Conservation (phyloP, 179 eudicot species). For the Nepenthes alata region DNA sequence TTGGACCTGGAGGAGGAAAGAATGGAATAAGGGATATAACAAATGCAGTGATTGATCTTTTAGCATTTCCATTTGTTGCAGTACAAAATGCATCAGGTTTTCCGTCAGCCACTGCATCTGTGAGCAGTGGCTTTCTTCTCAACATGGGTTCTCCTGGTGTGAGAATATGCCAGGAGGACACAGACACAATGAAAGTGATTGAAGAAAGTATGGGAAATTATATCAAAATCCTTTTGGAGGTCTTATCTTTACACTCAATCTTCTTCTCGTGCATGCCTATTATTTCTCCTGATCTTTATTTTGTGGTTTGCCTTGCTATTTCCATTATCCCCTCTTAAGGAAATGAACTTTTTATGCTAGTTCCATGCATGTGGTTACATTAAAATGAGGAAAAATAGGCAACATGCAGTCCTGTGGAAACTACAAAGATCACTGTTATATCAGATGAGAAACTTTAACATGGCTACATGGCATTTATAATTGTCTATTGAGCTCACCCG, state of each 20-base stretch:
- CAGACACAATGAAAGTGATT: slow-evolving; percentile 66
- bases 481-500: no score
- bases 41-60: slow-evolving; percentile 72
- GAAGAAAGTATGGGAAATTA: slow-evolving; percentile 64
- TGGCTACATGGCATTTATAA: no score
- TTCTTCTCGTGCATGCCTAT: neutral
- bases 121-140: slow-evolving; percentile 74
- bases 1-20: slow-evolving; percentile 85
- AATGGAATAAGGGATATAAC: slow-evolving; percentile 54
- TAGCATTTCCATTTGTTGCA: slow-evolving; percentile 98
- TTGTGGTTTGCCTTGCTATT: neutral
- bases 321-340: neutral
- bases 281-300: neutral
- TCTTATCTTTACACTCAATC: slow-evolving; percentile 13
- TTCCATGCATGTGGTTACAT: no score
- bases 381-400: no score
- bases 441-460: no score
- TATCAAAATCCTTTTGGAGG: slow-evolving; percentile 72
- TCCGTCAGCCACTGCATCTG: slow-evolving; percentile 86
- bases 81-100: slow-evolving; percentile 58
- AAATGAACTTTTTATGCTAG: no score
- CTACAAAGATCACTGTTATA: no score
- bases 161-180: slow-evolving; percentile 69
- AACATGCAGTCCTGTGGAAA: no score
- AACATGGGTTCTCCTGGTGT: slow-evolving; percentile 90